phyloP scores from a whole-genome alignment of 768 basidiomycete genomes.

The Amanita rimosa region DNA sequence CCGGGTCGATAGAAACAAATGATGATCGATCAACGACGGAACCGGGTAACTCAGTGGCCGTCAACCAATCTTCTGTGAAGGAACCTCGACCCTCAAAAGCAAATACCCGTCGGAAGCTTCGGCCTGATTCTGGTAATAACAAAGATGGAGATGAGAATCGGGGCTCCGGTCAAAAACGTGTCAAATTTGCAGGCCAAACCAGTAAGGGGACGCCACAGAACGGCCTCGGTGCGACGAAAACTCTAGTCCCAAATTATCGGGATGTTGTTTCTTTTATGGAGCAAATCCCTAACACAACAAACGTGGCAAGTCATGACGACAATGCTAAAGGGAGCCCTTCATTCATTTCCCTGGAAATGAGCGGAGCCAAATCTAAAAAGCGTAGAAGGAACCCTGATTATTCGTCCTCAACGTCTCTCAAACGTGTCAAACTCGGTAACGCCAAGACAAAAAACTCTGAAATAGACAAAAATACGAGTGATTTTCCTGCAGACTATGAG shows the following conservation, averaged over 20 bases:
- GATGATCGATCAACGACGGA: neutral
- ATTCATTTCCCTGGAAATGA: neutral
- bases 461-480: neutral
- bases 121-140: neutral
- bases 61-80: neutral
- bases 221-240: neutral
- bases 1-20: neutral
- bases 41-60: neutral
- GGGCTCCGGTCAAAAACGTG: neutral
- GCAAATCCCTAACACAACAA: neutral
- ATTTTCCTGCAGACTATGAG: neutral
- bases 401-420: neutral
- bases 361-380: neutral
- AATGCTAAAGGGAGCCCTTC: neutral
- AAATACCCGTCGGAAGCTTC: neutral
- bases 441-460: neutral
- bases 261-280: neutral
- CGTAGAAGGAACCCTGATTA: conserved; percentile 1
- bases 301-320: neutral
- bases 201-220: conserved; percentile 5
- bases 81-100: neutral
- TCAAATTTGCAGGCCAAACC: neutral
- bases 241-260: neutral
- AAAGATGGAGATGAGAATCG: neutral
- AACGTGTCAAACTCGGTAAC: neutral